A percentile compares a stretch with the other conserved stretches of the same genome.
phyloP scores from a whole-genome alignment of 2,329 filamentous ascomycete genomes.

The Calonectria honghensis region DNA sequence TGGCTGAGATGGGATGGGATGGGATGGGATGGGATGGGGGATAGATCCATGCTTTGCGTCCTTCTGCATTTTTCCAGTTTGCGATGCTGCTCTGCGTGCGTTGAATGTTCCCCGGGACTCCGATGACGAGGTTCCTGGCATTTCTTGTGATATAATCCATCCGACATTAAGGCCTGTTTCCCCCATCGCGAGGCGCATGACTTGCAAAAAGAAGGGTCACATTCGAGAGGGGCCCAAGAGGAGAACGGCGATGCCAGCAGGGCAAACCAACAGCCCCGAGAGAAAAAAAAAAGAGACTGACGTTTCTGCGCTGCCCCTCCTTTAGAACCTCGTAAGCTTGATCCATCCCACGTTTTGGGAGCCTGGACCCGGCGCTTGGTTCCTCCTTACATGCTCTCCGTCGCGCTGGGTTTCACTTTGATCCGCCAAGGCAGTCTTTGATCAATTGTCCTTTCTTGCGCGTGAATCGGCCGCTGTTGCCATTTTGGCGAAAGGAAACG shows the following conservation, averaged over 20 bases:
- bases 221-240: constrained; percentile 34
- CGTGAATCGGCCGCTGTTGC: constrained; percentile 40
- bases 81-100: constrained; percentile 11
- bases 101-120: not conserved
- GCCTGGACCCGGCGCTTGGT: constrained; percentile 49
- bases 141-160: constrained; percentile 9
- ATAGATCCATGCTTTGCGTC: constrained; percentile 34
- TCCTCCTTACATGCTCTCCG: constrained; percentile 41
- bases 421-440: constrained; percentile 44
- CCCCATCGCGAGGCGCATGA: constrained; percentile 27
- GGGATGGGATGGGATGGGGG: constrained; percentile 31
- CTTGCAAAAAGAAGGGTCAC: constrained; percentile 34
- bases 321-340: constrained; percentile 36
- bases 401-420: constrained; percentile 52
- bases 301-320: constrained; percentile 29
- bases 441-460: constrained; percentile 31
- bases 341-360: constrained; percentile 31
- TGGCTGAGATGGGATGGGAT: constrained; percentile 35
- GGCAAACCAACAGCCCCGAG: constrained; percentile 7
- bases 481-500: constrained; percentile 45
- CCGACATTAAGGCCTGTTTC: constrained; percentile 23
- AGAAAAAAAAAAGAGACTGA: constrained; percentile 16
- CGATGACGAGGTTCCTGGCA: constrained; percentile 19
- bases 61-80: constrained; percentile 13
- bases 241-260: constrained; percentile 31